Evolutionary conservation across 306 rosid species (phyloP).

Genomic region (Arachis hypogaea): DNA sequence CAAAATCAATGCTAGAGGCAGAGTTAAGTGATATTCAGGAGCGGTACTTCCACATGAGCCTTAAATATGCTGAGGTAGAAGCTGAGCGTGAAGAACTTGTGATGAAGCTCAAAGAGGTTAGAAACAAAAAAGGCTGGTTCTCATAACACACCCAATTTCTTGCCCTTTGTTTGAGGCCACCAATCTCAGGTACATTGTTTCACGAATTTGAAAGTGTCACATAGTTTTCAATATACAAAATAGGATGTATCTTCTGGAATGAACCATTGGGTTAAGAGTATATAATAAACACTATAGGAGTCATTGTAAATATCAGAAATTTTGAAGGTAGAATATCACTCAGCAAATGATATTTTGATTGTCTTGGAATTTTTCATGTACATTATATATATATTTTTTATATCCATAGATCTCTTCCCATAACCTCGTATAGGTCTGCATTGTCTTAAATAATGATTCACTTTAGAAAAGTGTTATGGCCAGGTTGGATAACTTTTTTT

Average conservation of each 20-base stretch:
- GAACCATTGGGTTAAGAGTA: slow-evolving; percentile 33
- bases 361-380: slow-evolving; percentile 24
- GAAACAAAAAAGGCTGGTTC: slow-evolving; percentile 67
- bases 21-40: slow-evolving; percentile 84
- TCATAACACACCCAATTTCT: slow-evolving; percentile 42
- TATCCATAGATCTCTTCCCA: neutral
- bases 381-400: neutral
- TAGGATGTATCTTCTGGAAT: slow-evolving; percentile 26
- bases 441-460: neutral
- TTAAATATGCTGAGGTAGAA: slow-evolving; percentile 91
- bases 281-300: slow-evolving; percentile 18
- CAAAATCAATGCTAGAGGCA: slow-evolving; percentile 73
- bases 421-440: slow-evolving; percentile 11
- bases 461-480: too few relatives aligned
- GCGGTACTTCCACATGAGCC: slow-evolving; percentile 88
- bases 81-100: slow-evolving; percentile 92
- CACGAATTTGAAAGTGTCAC: slow-evolving; percentile 40
- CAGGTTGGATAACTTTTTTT: too few relatives aligned
- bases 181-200: slow-evolving; percentile 45
- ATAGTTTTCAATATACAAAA: slow-evolving; percentile 35
- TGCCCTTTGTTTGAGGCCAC: slow-evolving; percentile 37
- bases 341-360: slow-evolving; percentile 28
- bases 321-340: slow-evolving; percentile 42
- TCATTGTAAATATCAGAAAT: slow-evolving; percentile 49
- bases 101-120: slow-evolving; percentile 69